Base-by-base conservation (phyloP, 108 stramenopile genomes). In the Asterionellopsis glacialis region DNA sequence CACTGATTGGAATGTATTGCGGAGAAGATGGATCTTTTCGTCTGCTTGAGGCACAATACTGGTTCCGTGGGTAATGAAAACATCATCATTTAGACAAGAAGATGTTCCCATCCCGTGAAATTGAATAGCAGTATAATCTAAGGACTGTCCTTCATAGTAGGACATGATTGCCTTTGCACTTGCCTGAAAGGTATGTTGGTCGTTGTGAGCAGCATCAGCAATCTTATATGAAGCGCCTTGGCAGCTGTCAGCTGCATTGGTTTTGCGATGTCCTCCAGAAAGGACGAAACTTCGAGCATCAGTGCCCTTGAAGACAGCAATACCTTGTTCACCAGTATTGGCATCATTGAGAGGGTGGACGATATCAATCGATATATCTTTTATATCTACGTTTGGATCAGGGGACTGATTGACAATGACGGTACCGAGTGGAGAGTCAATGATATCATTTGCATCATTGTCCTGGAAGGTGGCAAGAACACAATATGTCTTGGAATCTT, bases 71-170 rank as follows among this genome's bases (percentile, higher is more conserved):
- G 59, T 52, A 23, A 61, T 27, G 57, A 60, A 68, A 3, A 59
- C 59, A 43, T 68, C 67, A 24, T 57, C 49, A 22, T 44, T 45
- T 38, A 41, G 33, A 26, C 67, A 68, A 18, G 61, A 51, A 0
- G 45, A 24, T 19, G 19, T 21, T 12, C 60, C 49, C 67, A 68
- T 68, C 18, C 61, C 67, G 25, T 68, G 67, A 27, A 68, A 60
- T 22, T 68, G 67, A 22, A 68, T 49, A 10, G 67, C 23, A 7
- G 60, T 68, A 48, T 60, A 68, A 33, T 68, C 67, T 27, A 61
- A 9, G 11, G 11, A 10, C 0, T 21, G 27, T 0, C 39, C 21
- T 59, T 59, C 27, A 45, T 68, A 68, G 49, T 68, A 45, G n/a
- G 33, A 40, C 16, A n/a, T 25, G 19, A 68, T 39, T 44, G 67